These are phyloP conservation scores for Magnolia changhungtana DNA, from an alignment of 164 flowering plant species.

Conservation along the genomic window DNA sequence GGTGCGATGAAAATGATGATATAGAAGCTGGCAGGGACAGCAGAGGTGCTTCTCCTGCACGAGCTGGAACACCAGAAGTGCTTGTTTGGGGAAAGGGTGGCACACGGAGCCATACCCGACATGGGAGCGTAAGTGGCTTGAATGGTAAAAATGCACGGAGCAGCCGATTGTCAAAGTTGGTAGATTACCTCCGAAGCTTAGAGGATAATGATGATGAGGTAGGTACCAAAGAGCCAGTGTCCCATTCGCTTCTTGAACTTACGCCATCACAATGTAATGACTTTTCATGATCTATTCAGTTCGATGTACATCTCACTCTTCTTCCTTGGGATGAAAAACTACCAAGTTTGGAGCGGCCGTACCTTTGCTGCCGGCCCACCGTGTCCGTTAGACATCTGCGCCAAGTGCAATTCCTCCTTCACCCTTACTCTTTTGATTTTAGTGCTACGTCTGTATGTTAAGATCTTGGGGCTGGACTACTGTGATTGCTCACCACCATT, in stretches of 20 bases:
- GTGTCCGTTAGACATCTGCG: constrained; percentile 50
- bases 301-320: constrained; percentile 58
- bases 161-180: constrained; percentile 51
- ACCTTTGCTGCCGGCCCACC: constrained; percentile 66
- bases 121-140: constrained; percentile 45
- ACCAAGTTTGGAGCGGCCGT: constrained; percentile 60
- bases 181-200: constrained; percentile 47
- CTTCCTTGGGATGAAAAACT: constrained; percentile 54
- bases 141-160: constrained; percentile 39
- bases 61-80: constrained; percentile 53
- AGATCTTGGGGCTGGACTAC: neutral
- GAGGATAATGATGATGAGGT: constrained; percentile 47
- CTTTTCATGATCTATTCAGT: constrained; percentile 33
- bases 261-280: neutral
- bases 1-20: constrained; percentile 46
- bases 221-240: neutral
- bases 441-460: neutral
- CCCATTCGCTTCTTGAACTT: constrained; percentile 1
- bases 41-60: constrained; percentile 49
- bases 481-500: neutral
- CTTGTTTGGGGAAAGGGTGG: constrained; percentile 90
- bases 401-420: constrained; percentile 39
- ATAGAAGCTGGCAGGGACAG: constrained; percentile 45
- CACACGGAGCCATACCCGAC: constrained; percentile 60
- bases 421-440: neutral